These are phyloP conservation scores for Baorangia bicolor DNA, from an alignment of 768 basidiomycete genomes.

Conservation along the genomic window DNA sequence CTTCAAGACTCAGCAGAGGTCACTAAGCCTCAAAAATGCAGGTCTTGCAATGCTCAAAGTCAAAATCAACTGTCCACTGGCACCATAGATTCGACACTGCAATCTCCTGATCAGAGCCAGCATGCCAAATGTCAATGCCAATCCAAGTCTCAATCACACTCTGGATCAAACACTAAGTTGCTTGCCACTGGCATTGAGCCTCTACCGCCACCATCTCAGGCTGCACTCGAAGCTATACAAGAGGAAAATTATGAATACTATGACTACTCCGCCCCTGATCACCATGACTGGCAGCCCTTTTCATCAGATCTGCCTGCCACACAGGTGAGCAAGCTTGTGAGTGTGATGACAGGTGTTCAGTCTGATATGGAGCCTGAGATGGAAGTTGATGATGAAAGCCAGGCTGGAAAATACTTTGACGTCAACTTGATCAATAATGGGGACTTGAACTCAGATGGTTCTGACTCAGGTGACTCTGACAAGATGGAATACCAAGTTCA, in stretches of 20 bases:
- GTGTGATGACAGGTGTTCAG: background rate
- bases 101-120: too few relatives aligned
- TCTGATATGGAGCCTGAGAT: background rate
- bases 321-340: background rate
- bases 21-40: too few relatives aligned
- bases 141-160: too few relatives aligned
- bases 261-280: background rate
- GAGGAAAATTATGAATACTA: background rate
- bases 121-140: too few relatives aligned
- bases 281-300: too few relatives aligned
- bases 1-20: too few relatives aligned
- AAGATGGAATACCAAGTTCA: background rate
- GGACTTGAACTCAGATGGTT: background rate
- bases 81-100: too few relatives aligned
- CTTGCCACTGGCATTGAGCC: too few relatives aligned
- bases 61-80: too few relatives aligned
- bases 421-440: background rate
- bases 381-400: background rate
- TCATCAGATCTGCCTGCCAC: background rate
- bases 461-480: background rate
- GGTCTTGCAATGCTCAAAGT: too few relatives aligned
- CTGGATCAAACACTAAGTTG: too few relatives aligned
- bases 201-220: background rate
- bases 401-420: background rate
- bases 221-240: background rate